A percentile compares a stretch with the other conserved stretches of the same genome.
phyloP scores from a whole-genome alignment of 768 basidiomycete species.

The Macrolepiota albuminosa region DNA sequence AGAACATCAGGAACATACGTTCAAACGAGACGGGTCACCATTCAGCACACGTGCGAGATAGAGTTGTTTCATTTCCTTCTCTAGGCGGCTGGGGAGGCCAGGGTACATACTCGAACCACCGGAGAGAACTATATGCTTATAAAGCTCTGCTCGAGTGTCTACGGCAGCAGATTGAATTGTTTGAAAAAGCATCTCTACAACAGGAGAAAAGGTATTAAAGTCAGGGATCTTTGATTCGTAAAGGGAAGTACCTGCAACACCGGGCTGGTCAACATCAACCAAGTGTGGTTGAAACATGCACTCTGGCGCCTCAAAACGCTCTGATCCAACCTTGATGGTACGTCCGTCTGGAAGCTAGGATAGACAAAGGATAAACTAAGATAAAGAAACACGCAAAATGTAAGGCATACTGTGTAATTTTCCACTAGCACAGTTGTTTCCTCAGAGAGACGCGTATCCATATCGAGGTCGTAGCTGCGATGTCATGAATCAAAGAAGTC shows the following conservation, averaged over 20 bases:
- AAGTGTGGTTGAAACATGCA: constrained; percentile 99
- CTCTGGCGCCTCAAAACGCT: constrained; percentile 98
- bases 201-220: not conserved
- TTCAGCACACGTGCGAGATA: constrained; percentile 87
- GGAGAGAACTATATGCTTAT: constrained; percentile 97
- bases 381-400: not conserved
- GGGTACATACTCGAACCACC: constrained; percentile 99
- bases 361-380: not conserved
- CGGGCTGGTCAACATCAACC: constrained; percentile 95
- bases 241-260: constrained; percentile 71
- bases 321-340: constrained; percentile 94
- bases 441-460: constrained; percentile 88
- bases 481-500: not conserved
- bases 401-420: constrained; percentile 75
- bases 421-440: constrained; percentile 97
- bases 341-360: constrained; percentile 89
- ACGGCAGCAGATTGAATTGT: constrained; percentile 91
- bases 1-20: constrained; percentile 48
- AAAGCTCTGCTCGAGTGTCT: constrained; percentile 85
- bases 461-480: constrained; percentile 88
- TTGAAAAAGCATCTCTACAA: constrained; percentile 89
- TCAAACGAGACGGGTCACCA: constrained; percentile 78
- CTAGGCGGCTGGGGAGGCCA: constrained; percentile 91
- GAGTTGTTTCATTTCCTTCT: constrained; percentile 99
- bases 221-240: not conserved